These are phyloP conservation scores for Backusella macrospora DNA, from an alignment of 192 early-diverging fungal genomes.

Conservation along the genomic window DNA sequence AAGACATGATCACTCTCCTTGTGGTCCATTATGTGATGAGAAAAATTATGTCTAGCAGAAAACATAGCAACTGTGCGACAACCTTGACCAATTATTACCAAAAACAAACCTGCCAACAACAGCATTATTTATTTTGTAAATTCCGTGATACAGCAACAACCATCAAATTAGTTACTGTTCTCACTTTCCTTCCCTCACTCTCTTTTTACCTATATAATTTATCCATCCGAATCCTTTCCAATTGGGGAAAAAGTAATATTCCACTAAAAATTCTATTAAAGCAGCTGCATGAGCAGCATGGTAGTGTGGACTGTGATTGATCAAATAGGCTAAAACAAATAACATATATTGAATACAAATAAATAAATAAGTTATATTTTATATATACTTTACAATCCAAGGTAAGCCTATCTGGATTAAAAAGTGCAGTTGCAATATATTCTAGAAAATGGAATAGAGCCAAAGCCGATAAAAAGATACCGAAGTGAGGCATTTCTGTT, in stretches of 20 bases:
- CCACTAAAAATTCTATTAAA: constrained; percentile 71
- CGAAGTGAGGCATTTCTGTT: constrained; percentile 55
- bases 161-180: no score
- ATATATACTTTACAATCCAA: constrained; percentile 64
- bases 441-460: constrained; percentile 85
- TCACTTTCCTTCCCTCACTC: no score
- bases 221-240: constrained; percentile 52
- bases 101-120: constrained; percentile 51
- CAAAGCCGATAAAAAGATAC: constrained; percentile 67
- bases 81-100: constrained; percentile 71
- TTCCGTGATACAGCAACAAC: background rate
- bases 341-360: background rate
- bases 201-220: constrained; percentile 44
- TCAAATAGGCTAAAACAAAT: constrained; percentile 59
- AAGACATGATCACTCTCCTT: constrained; percentile 75
- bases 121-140: background rate
- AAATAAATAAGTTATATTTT: background rate
- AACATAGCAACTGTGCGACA: constrained; percentile 87
- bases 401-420: constrained; percentile 66
- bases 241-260: constrained; percentile 61
- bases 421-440: constrained; percentile 85
- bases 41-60: constrained; percentile 87
- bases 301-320: constrained; percentile 76
- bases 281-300: constrained; percentile 67
- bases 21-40: constrained; percentile 75